Evolutionary conservation across 768 basidiomycete species (phyloP).

Genomic region (Tulasnella sp.): DNA sequence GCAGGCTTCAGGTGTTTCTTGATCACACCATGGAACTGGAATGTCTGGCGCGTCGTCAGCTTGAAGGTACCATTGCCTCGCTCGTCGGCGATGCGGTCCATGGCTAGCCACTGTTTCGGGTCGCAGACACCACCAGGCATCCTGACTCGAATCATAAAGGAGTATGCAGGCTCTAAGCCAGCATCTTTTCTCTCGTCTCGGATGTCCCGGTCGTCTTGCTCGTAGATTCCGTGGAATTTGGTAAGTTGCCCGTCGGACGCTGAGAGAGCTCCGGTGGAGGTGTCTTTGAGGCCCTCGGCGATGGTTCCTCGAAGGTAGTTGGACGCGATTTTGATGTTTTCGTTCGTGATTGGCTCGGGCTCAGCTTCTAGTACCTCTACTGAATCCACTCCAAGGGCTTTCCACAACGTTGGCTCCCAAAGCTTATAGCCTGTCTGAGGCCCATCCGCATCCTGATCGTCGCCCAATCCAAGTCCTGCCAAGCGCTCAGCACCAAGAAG

Average conservation of each 20-base stretch:
- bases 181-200: slow-evolving; percentile 91
- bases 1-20: slow-evolving; percentile 94
- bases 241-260: slow-evolving; percentile 89
- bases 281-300: slow-evolving; percentile 81
- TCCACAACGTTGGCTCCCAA: slow-evolving; percentile 95
- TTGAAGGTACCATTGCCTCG: slow-evolving; percentile 93
- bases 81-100: slow-evolving; percentile 95
- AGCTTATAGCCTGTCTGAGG: slow-evolving; percentile 91
- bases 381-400: slow-evolving; percentile 84
- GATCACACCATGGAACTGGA: slow-evolving; percentile 99
- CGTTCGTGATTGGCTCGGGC: slow-evolving; percentile 96
- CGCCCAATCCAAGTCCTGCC: slow-evolving; percentile 74
- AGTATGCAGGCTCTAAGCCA: slow-evolving; percentile 91
- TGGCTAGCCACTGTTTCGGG: slow-evolving; percentile 87
- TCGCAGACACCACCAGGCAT: slow-evolving; percentile 94
- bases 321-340: slow-evolving; percentile 97
- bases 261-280: slow-evolving; percentile 83
- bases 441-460: slow-evolving; percentile 97
- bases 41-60: slow-evolving; percentile 94
- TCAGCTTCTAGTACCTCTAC: slow-evolving; percentile 88
- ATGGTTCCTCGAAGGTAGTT: slow-evolving; percentile 94
- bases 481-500: slow-evolving; percentile 76
- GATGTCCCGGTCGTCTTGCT: slow-evolving; percentile 97
- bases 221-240: slow-evolving; percentile 96
- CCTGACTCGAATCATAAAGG: slow-evolving; percentile 97